These are phyloP conservation scores for Saccharomycopsis sp. DNA, from an alignment of 805 yeast genomes.

Conservation along the genomic window DNA sequence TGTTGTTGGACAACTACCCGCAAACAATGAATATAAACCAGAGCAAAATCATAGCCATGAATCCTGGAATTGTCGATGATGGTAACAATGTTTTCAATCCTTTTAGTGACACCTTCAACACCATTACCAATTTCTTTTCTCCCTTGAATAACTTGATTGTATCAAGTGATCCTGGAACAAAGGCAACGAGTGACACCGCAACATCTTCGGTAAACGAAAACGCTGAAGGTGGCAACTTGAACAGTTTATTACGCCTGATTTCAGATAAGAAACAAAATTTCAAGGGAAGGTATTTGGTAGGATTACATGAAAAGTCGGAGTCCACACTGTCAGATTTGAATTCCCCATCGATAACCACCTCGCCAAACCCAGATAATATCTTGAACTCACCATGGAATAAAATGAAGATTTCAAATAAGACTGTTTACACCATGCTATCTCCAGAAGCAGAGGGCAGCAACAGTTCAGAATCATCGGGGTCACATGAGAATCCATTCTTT, in stretches of 20 bases:
- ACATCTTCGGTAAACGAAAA: background rate
- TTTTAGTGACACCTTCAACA: slow-evolving; percentile 14
- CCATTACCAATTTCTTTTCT: slow-evolving; percentile 7
- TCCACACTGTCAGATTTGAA: too few relatives aligned
- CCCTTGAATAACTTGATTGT: background rate
- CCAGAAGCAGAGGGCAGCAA: background rate
- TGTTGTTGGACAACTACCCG: slow-evolving; percentile 5
- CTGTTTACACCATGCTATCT: slow-evolving; percentile 9
- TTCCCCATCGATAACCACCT: slow-evolving; percentile 4
- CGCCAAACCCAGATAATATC: slow-evolving; percentile 17
- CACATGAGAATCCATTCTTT: background rate
- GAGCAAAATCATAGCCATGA: background rate
- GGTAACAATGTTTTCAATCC: slow-evolving; percentile 15
- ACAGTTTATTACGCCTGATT: slow-evolving; percentile 10
- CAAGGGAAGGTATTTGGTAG: slow-evolving; percentile 17
- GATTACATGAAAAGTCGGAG: too few relatives aligned
- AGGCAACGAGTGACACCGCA: background rate
- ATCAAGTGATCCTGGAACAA: too few relatives aligned
- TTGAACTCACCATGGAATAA: slow-evolving; percentile 15
- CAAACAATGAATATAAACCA: background rate
- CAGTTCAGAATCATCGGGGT: background rate
- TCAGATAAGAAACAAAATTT: slow-evolving; percentile 8
- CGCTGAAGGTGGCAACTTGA: slow-evolving; percentile 4
- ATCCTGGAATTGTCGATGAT: background rate
- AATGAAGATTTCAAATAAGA: slow-evolving; percentile 13